Evolutionary conservation across 202 grass and related monocot genomes (phyloP), one percentile per base, ranked within the genome.

Genomic region (Cymbopogon flexuosus): DNA sequence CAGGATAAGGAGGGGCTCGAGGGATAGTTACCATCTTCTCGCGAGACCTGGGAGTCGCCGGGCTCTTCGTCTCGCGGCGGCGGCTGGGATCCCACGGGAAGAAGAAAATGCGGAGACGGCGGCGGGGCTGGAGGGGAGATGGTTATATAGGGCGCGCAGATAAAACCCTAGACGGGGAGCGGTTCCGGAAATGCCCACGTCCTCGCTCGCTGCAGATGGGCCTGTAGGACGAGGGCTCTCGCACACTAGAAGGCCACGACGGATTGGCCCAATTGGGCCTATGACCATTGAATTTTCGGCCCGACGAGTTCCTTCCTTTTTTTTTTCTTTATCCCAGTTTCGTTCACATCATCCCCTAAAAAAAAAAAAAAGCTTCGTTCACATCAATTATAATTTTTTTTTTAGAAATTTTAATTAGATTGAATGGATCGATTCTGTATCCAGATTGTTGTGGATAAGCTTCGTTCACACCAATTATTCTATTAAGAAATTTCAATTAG

Each of bases 1-100:
- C 3, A 33, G 4, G 34, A 35, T 2, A 7, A 42, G 42, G 23
- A 2, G 1, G 19, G 5, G 31, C 4, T 2, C 0, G 45, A 43
- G 35, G 14, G 59, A 65, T 12, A 41, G 24, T 73, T 83, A 88
- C 86, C 86, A 83, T 88, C 86, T 79, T 88, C 45, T 40, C 46
- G 39, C 7, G 31, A 6, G 6, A 19, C 6, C 67, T 9, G 27
- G 46, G 14, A 16, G 7, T 52, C 37, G 68, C 5, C 49, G 49
- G 59, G 30, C 19, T 23, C 33, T 34, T 51, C 46, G 40, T 49
- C 66, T 39, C 35, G 58, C 73, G 22, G 45, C 43, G 82, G 35
- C 51, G 31, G 31, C 31, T 33, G 31, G 31, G 31, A 33, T 33
- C 31, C 31, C 31, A 33, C 31, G 31, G 31, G 31, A 33, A 33